phyloP scores from a whole-genome alignment of 1,284 basidiomycete genomes.

The Wallemia hederae region DNA sequence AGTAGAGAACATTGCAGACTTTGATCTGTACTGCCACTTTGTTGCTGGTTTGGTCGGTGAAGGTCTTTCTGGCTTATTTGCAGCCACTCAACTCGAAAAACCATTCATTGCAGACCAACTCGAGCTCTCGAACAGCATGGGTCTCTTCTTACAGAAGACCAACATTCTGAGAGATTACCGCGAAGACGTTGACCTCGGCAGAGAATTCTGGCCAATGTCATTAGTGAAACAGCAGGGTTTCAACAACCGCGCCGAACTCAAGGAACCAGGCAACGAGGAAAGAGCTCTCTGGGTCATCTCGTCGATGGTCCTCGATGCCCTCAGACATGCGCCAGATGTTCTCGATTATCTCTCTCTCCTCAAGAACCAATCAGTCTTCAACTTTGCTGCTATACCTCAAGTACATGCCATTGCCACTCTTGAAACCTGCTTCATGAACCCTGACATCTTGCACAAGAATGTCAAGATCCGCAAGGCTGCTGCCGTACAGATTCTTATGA shows the following conservation, averaged over 20 bases:
- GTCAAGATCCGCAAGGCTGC: slow-evolving; percentile 87
- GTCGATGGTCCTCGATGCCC: slow-evolving; percentile 67
- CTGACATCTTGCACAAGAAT: slow-evolving; percentile 57
- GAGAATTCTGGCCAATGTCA: slow-evolving; percentile 85
- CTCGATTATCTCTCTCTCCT: slow-evolving; percentile 71
- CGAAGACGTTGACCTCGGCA: slow-evolving; percentile 59
- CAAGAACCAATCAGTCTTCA: slow-evolving; percentile 76
- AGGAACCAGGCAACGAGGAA: slow-evolving; percentile 29
- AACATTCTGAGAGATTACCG: slow-evolving; percentile 91
- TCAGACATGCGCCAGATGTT: slow-evolving; percentile 54
- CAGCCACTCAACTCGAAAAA: slow-evolving; percentile 59
- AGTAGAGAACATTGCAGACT: slow-evolving; percentile 46
- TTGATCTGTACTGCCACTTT: slow-evolving; percentile 95
- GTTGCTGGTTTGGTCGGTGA: slow-evolving; percentile 95
- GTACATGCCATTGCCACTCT: slow-evolving; percentile 92
- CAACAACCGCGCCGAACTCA: slow-evolving; percentile 23
- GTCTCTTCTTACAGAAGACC: slow-evolving; percentile 88
- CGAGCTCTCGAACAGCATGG: slow-evolving; percentile 77
- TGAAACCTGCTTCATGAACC: slow-evolving; percentile 74
- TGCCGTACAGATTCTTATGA: slow-evolving; percentile 73
- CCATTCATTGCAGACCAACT: slow-evolving; percentile 49
- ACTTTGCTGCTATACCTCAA: slow-evolving; percentile 85
- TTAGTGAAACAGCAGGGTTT: slow-evolving; percentile 45
- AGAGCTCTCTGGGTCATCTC: slow-evolving; percentile 50
- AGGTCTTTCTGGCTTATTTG: slow-evolving; percentile 68